Evolutionary conservation across 768 basidiomycete species (phyloP), one percentile per base, ranked within the genome.

Genomic region (Leucogyrophana mollusca): DNA sequence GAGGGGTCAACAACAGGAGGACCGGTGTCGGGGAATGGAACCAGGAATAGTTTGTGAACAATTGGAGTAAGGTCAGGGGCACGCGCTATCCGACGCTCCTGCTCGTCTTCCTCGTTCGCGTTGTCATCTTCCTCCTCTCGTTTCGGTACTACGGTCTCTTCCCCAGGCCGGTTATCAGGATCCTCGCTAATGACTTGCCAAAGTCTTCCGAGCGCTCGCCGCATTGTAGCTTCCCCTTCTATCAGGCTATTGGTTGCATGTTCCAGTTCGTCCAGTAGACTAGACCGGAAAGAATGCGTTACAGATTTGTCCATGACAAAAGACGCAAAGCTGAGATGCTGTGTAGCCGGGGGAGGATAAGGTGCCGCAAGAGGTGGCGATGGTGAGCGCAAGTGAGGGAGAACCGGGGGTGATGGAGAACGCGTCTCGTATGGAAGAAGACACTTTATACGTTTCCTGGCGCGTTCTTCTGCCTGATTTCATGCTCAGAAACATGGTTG

Each of bases 241-340:
- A 93, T 87, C 36, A 94, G 78, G 35, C 80, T 82, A 59, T 89
- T 90, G 9, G 90, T 90, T 11, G 90, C 83, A 41, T 85, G 72
- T 53, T 91, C 88, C 11, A 94, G 73, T 56, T 91, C 89, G 52
- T 89, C 84, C 18, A 92, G 68, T 39, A 92, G 67, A 46, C 72
- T 75, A 25, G 90, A 87, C 35, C 90, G 86, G 66, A 90, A 94
- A 4, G 90, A 82, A 61, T 89, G 86, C 14, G 87, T 89, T 13
- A 89, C 81, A 7, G 88, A 78, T 52, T 85, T 87, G 61, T 93
- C 90, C 76, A 92, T 77, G 11, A 94, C 89, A 55, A 90, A 89
- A 0, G 90, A 88, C 16, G 89, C 78, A 65, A 88, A 92, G 51
- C 77, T 85, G 49, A 83, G 74, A 57, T 92, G 89, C 40, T 85